Evolutionary conservation across 2,329 filamentous ascomycete genomes (phyloP).

Genomic region (Ilyonectria mors-panacis): DNA sequence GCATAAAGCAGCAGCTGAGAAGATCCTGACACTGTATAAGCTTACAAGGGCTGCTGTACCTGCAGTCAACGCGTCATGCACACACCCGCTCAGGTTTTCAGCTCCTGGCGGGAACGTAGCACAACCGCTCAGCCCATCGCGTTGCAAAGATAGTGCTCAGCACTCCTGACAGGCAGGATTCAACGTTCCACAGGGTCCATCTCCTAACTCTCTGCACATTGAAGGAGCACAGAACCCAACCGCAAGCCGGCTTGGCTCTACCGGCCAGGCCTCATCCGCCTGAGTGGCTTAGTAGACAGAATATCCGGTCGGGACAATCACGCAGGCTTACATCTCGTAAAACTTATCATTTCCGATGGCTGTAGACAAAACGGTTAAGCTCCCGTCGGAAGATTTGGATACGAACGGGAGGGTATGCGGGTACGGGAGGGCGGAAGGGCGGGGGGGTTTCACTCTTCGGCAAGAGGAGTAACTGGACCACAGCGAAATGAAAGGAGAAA

Average conservation of each 20-base stretch:
- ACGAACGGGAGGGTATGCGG: neutral
- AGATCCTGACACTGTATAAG: neutral
- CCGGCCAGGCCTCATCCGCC: neutral
- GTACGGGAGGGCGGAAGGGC: slow-evolving; percentile 4
- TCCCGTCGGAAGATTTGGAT: slow-evolving; percentile 18
- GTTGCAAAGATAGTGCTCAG: slow-evolving; percentile 17
- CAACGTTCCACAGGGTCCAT: slow-evolving; percentile 11
- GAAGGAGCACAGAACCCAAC: neutral
- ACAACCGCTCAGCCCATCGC: slow-evolving; percentile 24
- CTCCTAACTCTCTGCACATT: neutral
- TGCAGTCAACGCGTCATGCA: slow-evolving; percentile 22
- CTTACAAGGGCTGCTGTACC: slow-evolving; percentile 6
- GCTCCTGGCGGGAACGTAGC: slow-evolving; percentile 22
- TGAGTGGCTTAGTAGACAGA: neutral
- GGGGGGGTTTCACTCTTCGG: slow-evolving; percentile 14
- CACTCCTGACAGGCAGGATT: neutral
- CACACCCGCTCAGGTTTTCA: slow-evolving; percentile 25
- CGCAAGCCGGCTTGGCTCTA: neutral
- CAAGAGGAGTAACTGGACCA: slow-evolving; percentile 6
- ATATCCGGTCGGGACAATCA: neutral
- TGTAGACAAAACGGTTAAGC: neutral
- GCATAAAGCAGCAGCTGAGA: neutral
- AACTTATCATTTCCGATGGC: neutral
- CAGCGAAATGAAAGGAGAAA: neutral
- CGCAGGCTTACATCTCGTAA: neutral